Percentiles rank a stretch among this genome's conserved stretches.
Conservation (phyloP, 176 grass and related monocot species). For the Elymus sibiricus region DNA sequence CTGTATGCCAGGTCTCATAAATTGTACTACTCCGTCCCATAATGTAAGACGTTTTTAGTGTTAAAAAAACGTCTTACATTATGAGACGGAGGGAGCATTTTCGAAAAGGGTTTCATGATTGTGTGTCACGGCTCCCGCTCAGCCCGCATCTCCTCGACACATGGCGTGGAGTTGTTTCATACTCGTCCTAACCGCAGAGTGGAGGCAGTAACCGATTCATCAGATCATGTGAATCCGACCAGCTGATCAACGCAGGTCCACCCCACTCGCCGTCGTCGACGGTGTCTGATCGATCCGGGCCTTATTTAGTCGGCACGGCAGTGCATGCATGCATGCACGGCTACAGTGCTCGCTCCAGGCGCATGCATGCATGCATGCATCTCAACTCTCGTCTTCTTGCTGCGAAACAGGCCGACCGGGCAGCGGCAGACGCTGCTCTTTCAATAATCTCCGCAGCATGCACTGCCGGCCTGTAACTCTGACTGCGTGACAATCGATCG, state of each 20-base stretch:
- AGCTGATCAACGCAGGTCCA: neutral
- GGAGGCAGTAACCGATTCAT: neutral
- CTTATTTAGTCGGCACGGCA: neutral
- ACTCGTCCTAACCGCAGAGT: neutral
- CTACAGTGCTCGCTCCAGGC: neutral
- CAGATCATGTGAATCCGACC: conserved; percentile 34
- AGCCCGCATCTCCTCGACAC: conserved; percentile 7
- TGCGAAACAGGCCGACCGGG: conserved; percentile 21
- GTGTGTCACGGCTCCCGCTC: neutral
- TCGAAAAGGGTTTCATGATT: no score
- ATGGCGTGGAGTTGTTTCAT: conserved; percentile 1
- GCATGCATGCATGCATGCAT: neutral
- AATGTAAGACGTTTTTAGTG: no score
- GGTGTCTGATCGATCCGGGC: conserved; percentile 8
- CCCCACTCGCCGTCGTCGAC: conserved; percentile 16
- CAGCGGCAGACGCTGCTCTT: conserved; percentile 21
- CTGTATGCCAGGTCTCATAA: no score
- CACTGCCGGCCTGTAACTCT: neutral
- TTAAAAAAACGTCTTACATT: no score
- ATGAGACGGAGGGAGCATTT: no score
- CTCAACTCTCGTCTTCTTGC: neutral
- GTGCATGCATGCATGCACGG: neutral
- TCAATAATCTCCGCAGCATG: neutral
- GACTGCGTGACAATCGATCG: neutral
- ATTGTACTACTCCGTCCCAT: no score